Base-by-base conservation (phyloP, 257 asterid species). In the Henckelia pumila region DNA sequence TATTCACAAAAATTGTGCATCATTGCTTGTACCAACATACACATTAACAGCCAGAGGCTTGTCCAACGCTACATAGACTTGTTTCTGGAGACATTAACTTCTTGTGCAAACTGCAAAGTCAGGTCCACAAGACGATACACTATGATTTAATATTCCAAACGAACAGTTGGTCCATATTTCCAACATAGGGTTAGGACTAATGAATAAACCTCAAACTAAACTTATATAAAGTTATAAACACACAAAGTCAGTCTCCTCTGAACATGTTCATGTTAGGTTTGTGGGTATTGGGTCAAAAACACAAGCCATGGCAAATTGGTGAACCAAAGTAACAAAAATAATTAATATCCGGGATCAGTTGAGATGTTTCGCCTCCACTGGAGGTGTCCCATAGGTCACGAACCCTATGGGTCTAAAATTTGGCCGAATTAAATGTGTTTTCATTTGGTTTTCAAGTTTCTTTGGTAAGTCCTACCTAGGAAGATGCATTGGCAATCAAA, bases 331-430 rank as follows among this genome's bases (percentile, higher is more conserved):
- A 66, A 26, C 44, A 8, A 37, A 52, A 28, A 28, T 52, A 9
- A 50, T 16, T 60, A 52, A 52, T 29, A 35, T 61, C 24, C 26
- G 49, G 24, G 47, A n/a, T 22, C 24, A 67, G 55, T n/a, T 24
- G 30, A 22, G 23, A 62, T 28, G 10, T 8, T 29, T 30, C 63
- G 33, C 49, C 70, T 67, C 24, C 65, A 58, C 19, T 63, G 26
- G 40, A 35, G 32, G 56, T 57, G 56, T 57, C 50, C n/a, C 17
- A 2, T 13, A 40, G 50, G 14, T 35, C 44, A 35, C 1, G 14
- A n/a, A 40, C 50, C 50, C 17, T 11, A 1, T 11, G n/a, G 50
- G 50, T 40, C 50, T 13, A 40, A 40, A 10, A 6, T 10, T 14
- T 40, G 50, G 4, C n/a, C 50, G 13, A 11, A 40, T 1, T 40